Conservation (phyloP, 2,329 filamentous ascomycete species). For the Amesomyces nigricolor region DNA sequence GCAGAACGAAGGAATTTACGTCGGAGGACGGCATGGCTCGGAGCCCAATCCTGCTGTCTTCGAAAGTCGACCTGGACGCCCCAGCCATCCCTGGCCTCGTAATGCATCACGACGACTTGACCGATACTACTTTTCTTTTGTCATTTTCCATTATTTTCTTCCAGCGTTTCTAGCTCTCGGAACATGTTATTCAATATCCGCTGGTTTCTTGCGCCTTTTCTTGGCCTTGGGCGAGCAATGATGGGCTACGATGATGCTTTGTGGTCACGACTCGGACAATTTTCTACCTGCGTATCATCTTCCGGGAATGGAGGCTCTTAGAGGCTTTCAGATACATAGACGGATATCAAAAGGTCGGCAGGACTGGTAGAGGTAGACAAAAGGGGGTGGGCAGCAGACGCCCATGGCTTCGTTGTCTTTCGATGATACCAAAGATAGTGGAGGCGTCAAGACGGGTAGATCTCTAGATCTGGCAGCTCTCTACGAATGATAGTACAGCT, state of each 20-base stretch:
- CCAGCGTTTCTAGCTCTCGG: neutral
- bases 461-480: neutral
- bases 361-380: slow-evolving; percentile 22
- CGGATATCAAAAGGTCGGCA: neutral
- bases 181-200: neutral
- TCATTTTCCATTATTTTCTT: neutral
- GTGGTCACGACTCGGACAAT: too few relatives aligned
- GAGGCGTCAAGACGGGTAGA: neutral
- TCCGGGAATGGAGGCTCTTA: neutral
- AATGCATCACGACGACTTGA: slow-evolving; percentile 16
- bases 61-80: slow-evolving; percentile 11
- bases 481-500: neutral
- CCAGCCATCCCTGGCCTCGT: slow-evolving; percentile 41
- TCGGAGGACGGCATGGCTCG: slow-evolving; percentile 41
- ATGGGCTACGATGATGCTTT: neutral
- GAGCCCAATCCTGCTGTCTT: slow-evolving; percentile 2
- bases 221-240: neutral
- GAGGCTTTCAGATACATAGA: neutral
- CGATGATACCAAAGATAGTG: slow-evolving; percentile 12
- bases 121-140: neutral
- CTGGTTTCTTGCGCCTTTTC: neutral
- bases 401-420: slow-evolving; percentile 13
- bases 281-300: neutral
- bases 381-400: slow-evolving; percentile 4
- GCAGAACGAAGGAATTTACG: slow-evolving; percentile 34